These are phyloP conservation scores for Lactarius hatsudake DNA, from an alignment of 768 basidiomycete species.

Conservation along the genomic window DNA sequence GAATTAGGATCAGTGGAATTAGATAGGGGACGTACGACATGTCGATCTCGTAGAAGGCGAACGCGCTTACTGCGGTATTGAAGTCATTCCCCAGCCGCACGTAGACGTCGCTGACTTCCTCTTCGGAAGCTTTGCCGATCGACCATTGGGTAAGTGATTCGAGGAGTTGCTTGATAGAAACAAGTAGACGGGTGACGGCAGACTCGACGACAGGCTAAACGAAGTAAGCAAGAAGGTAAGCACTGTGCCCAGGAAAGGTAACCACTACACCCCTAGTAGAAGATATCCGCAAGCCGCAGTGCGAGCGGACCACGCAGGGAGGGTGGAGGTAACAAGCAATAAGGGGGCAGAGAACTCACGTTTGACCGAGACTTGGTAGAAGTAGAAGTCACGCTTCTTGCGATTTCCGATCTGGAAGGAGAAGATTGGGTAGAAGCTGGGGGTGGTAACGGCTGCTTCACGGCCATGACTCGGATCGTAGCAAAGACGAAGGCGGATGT, in stretches of 20 bases:
- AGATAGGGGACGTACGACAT: slow-evolving; percentile 61
- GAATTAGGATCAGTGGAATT: slow-evolving; percentile 12
- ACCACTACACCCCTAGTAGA: background rate
- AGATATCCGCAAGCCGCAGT: background rate
- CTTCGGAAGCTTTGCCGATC: slow-evolving; percentile 63
- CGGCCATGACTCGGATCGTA: slow-evolving; percentile 10
- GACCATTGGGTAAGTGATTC: slow-evolving; percentile 89
- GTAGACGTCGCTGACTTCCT: slow-evolving; percentile 92
- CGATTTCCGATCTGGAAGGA: background rate
- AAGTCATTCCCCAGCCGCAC: slow-evolving; percentile 97
- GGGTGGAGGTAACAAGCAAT: background rate
- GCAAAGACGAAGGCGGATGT: background rate
- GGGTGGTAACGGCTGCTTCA: slow-evolving; percentile 19
- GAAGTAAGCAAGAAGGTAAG: background rate
- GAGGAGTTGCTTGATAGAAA: slow-evolving; percentile 93
- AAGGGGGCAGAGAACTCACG: slow-evolving; percentile 8
- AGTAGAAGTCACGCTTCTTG: slow-evolving; percentile 12
- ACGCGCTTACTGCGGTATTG: slow-evolving; percentile 89
- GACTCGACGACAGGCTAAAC: slow-evolving; percentile 79
- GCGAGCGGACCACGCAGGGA: no score
- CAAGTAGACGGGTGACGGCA: slow-evolving; percentile 86
- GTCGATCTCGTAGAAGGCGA: slow-evolving; percentile 77
- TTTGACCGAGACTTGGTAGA: slow-evolving; percentile 10
- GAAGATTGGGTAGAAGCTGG: background rate
- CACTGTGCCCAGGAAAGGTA: background rate